Evolutionary conservation across 805 yeast species (phyloP).

Genomic region (Candida fluviatilis): DNA sequence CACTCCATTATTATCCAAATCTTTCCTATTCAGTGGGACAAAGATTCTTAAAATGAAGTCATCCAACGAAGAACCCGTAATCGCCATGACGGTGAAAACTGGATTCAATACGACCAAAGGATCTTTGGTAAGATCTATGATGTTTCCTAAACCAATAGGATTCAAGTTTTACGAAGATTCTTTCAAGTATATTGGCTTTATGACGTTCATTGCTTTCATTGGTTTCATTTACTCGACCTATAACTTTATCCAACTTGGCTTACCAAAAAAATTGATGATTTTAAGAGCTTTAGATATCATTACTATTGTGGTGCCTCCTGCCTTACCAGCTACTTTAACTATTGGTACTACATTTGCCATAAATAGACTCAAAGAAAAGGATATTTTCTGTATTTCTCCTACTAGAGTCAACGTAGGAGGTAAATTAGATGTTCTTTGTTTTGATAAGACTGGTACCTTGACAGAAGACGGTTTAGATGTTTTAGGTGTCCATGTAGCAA

Average conservation of each 20-base stretch:
- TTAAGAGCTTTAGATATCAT: slow-evolving; percentile 89
- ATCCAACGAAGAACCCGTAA: slow-evolving; percentile 68
- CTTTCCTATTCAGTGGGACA: slow-evolving; percentile 85
- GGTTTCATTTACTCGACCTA: slow-evolving; percentile 84
- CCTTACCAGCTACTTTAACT: slow-evolving; percentile 94
- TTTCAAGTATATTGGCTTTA: slow-evolving; percentile 91
- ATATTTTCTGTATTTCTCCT: slow-evolving; percentile 89
- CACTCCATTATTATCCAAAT: slow-evolving; percentile 62
- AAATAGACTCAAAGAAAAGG: slow-evolving; percentile 56
- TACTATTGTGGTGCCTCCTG: slow-evolving; percentile 98
- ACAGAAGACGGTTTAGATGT: slow-evolving; percentile 97
- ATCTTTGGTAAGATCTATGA: slow-evolving; percentile 87
- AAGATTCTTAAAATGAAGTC: slow-evolving; percentile 78
- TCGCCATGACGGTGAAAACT: slow-evolving; percentile 82
- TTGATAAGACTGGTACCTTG: slow-evolving; percentile 96
- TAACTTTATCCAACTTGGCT: slow-evolving; percentile 74
- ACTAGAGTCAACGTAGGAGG: slow-evolving; percentile 96
- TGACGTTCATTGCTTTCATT: slow-evolving; percentile 77
- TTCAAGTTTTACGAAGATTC: slow-evolving; percentile 94
- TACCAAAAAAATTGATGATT: slow-evolving; percentile 65
- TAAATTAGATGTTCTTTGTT: slow-evolving; percentile 81
- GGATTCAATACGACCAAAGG: slow-evolving; percentile 98
- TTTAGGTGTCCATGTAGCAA: slow-evolving; percentile 48
- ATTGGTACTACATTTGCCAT: slow-evolving; percentile 95
- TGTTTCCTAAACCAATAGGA: slow-evolving; percentile 91